Evolutionary conservation across 805 yeast genomes (phyloP).

Genomic region (Kodamaea laetipori): DNA sequence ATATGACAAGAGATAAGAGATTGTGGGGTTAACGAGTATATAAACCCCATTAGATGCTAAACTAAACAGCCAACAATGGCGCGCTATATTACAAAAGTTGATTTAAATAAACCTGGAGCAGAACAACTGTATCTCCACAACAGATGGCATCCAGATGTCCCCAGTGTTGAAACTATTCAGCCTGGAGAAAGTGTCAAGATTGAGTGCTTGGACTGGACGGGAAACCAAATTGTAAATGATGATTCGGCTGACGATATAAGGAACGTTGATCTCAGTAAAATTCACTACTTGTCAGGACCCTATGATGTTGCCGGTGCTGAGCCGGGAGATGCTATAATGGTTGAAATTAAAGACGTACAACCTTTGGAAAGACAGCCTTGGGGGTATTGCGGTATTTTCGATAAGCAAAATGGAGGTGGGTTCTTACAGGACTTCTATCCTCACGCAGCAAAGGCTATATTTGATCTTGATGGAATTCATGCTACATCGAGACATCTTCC

Average conservation of each 20-base stretch:
- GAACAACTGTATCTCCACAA: slow-evolving; percentile 51
- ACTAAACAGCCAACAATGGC: background rate
- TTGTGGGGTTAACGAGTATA: background rate
- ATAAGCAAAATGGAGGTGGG: slow-evolving; percentile 53
- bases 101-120: slow-evolving; percentile 46
- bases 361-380: slow-evolving; percentile 54
- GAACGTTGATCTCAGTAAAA: slow-evolving; percentile 45
- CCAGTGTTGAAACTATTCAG: slow-evolving; percentile 39
- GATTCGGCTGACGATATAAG: slow-evolving; percentile 52
- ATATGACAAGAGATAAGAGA: too few species aligned
- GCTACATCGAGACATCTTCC: slow-evolving; percentile 54
- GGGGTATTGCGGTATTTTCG: slow-evolving; percentile 55
- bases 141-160: slow-evolving; percentile 58
- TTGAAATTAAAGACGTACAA: slow-evolving; percentile 53
- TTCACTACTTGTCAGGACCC: slow-evolving; percentile 54
- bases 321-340: slow-evolving; percentile 51
- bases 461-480: slow-evolving; percentile 54
- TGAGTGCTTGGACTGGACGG: slow-evolving; percentile 58
- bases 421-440: slow-evolving; percentile 52
- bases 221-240: slow-evolving; percentile 50
- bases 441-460: slow-evolving; percentile 53
- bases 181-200: slow-evolving; percentile 49
- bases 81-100: slow-evolving; percentile 33
- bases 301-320: slow-evolving; percentile 46
- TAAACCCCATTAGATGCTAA: background rate